phyloP scores from a whole-genome alignment of 345 rosid genomes.

The Conringia planisiliqua region DNA sequence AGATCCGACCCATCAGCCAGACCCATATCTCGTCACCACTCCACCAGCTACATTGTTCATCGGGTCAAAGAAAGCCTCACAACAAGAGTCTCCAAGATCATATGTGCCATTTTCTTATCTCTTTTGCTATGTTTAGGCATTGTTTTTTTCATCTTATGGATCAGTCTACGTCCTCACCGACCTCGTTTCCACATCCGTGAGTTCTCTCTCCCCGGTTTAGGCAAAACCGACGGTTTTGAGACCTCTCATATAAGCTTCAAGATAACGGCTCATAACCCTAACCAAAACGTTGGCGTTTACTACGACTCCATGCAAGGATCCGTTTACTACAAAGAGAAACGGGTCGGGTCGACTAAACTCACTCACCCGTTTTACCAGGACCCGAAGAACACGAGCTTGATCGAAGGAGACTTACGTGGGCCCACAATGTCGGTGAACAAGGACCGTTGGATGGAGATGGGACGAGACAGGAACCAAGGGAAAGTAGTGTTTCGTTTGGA shows the following conservation, averaged over 20 bases:
- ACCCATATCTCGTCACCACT: slow-evolving; percentile 35
- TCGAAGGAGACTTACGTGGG: slow-evolving; percentile 49
- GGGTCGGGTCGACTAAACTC: slow-evolving; percentile 49
- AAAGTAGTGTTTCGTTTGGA: slow-evolving; percentile 60
- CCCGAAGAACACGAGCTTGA: slow-evolving; percentile 62
- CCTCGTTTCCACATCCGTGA: slow-evolving; percentile 55
- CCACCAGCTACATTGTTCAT: slow-evolving; percentile 45
- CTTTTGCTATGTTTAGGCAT: slow-evolving; percentile 48
- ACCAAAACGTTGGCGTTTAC: slow-evolving; percentile 57
- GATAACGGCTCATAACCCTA: slow-evolving; percentile 66
- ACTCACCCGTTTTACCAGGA: slow-evolving; percentile 49
- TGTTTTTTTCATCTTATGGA: slow-evolving; percentile 62
- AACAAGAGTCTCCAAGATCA: slow-evolving; percentile 49
- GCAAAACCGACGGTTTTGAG: slow-evolving; percentile 46
- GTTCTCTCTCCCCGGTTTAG: slow-evolving; percentile 51
- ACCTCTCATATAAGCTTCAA: slow-evolving; percentile 57
- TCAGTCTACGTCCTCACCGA: slow-evolving; percentile 83
- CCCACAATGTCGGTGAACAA: slow-evolving; percentile 52
- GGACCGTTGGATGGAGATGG: slow-evolving; percentile 59
- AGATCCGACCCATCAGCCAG: slow-evolving; percentile 4
- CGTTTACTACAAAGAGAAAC: slow-evolving; percentile 59
- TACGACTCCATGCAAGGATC: slow-evolving; percentile 51
- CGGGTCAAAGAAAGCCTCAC: slow-evolving; percentile 68
- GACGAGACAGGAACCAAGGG: slow-evolving; percentile 54
- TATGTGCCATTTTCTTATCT: slow-evolving; percentile 54